These are phyloP conservation scores for Dentipellis sp. DNA, from an alignment of 768 basidiomycete genomes.

Conservation along the genomic window DNA sequence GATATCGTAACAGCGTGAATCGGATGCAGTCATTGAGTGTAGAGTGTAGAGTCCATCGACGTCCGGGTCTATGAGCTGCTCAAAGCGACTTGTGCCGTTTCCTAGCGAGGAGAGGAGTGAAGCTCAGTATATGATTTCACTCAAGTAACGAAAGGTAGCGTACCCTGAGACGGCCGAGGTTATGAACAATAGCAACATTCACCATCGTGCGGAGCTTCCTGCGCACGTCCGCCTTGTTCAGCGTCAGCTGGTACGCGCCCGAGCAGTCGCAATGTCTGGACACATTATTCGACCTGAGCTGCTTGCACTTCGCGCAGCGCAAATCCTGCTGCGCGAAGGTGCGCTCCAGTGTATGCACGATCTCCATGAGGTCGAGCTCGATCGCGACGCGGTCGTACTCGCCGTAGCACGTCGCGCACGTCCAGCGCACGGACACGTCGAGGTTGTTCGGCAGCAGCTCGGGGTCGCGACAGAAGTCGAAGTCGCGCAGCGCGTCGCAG, in stretches of 20 bases:
- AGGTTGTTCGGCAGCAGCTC: slow-evolving; percentile 60
- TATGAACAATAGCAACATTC: slow-evolving; percentile 73
- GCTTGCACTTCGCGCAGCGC: slow-evolving; percentile 80
- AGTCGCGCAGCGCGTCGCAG: slow-evolving; percentile 80
- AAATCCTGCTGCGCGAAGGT: slow-evolving; percentile 86
- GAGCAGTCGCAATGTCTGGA: slow-evolving; percentile 84
- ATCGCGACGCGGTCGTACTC: slow-evolving; percentile 87
- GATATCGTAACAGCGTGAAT: too few relatives aligned
- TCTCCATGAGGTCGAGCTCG: slow-evolving; percentile 77
- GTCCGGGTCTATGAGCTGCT: neutral
- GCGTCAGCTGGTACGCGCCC: slow-evolving; percentile 66
- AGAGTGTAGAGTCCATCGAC: too few relatives aligned
- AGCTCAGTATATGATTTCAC: neutral
- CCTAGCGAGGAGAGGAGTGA: neutral
- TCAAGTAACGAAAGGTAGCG: neutral
- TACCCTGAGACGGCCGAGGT: slow-evolving; percentile 60
- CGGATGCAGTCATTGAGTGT: too few relatives aligned
- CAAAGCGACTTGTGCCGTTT: neutral
- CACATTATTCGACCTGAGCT: slow-evolving; percentile 84
- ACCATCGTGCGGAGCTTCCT: slow-evolving; percentile 72
- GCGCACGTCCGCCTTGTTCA: slow-evolving; percentile 64
- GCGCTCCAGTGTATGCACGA: slow-evolving; percentile 60
- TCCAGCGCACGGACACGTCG: slow-evolving; percentile 49
- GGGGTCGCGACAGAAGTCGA: slow-evolving; percentile 92
- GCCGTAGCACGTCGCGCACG: slow-evolving; percentile 61